Conservation (phyloP, 148 eudicot species). For the Amaranthus hypochondriacus region DNA sequence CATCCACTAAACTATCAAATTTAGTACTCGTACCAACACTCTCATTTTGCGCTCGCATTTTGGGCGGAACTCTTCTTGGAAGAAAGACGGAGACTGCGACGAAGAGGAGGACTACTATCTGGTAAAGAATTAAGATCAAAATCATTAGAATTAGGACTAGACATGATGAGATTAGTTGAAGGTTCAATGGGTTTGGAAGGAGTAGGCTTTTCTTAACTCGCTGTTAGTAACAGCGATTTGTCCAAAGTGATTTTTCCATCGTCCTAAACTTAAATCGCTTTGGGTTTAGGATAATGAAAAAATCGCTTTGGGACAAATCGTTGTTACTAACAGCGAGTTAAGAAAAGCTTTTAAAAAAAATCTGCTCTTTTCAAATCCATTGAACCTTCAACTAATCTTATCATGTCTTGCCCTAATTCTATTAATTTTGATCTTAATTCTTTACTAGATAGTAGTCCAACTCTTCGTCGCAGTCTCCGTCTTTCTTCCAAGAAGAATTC, state of each 20-base stretch:
- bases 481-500: slow-evolving; percentile 28
- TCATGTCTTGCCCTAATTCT: neutral
- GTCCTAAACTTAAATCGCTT: no score
- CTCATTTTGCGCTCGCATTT: neutral
- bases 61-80: slow-evolving; percentile 4
- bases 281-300: no score
- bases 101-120: slow-evolving; percentile 2
- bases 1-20: no score
- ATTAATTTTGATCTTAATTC: slow-evolving; percentile 10
- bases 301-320: no score
- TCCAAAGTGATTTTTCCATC: no score
- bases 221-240: no score
- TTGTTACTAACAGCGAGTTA: no score
- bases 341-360: no score
- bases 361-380: slow-evolving; percentile 32
- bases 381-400: slow-evolving; percentile 4
- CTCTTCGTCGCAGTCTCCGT: slow-evolving; percentile 41
- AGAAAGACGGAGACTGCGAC: slow-evolving; percentile 50
- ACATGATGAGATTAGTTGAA: neutral
- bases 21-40: neutral
- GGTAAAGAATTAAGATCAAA: slow-evolving; percentile 7
- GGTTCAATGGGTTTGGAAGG: slow-evolving; percentile 31
- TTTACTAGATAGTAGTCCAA: neutral
- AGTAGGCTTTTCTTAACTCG: slow-evolving; percentile 9
- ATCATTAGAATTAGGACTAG: neutral